Conservation (phyloP, 371 early-diverging fungal genomes). For the Funneliformis caledonium region DNA sequence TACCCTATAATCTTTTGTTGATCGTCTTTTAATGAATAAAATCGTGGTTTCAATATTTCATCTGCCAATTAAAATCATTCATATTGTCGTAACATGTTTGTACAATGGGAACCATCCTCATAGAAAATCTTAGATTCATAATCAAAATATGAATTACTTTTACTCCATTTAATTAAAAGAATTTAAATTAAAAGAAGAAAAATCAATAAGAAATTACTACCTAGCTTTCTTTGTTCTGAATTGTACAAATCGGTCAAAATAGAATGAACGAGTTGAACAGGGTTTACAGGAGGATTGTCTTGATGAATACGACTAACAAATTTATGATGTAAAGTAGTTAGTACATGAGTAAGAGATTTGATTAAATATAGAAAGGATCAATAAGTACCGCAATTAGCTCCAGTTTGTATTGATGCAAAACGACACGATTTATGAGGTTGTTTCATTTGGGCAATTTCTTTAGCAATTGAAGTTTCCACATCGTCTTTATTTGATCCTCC, state of each 20-base stretch:
- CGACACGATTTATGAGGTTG: conserved; percentile 50
- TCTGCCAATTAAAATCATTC: conserved; percentile 65
- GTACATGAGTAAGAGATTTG: background rate
- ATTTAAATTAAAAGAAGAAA: background rate
- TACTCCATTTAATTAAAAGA: background rate
- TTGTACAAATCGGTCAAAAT: conserved; percentile 65
- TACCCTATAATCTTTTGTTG: conserved; percentile 45
- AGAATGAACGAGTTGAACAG: conserved; percentile 60
- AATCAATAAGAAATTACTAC: conserved; percentile 39
- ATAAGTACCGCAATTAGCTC: conserved; percentile 48
- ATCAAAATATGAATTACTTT: background rate
- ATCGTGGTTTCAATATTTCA: conserved; percentile 58
- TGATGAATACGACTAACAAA: conserved; percentile 56
- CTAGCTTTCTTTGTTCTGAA: conserved; percentile 62
- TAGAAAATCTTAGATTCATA: conserved; percentile 52
- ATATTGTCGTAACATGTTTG: conserved; percentile 64
- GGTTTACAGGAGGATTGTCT: conserved; percentile 59
- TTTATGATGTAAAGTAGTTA: background rate
- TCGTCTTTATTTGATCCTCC: conserved; percentile 46
- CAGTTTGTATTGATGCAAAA: conserved; percentile 39
- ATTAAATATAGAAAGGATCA: too few relatives aligned
- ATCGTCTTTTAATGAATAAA: conserved; percentile 52
- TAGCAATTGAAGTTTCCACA: conserved; percentile 69
- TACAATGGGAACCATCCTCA: conserved; percentile 67
- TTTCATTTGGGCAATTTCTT: conserved; percentile 67